A percentile compares a stretch with the other conserved stretches of the same genome.
Conservation (phyloP, 331 rosid genomes). For the Malus hybrid region DNA sequence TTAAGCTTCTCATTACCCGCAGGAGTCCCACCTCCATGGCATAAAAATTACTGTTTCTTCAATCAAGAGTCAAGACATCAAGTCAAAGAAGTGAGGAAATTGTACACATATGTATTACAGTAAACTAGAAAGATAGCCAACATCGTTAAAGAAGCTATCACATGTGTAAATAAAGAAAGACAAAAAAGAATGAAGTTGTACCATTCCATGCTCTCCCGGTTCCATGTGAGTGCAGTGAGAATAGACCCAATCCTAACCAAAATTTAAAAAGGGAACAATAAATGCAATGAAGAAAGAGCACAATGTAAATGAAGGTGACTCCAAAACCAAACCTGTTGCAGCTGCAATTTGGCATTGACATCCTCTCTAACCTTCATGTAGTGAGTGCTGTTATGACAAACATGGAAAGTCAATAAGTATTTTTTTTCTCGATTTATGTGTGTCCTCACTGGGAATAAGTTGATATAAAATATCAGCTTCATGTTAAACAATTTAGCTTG, state of each 20-base stretch:
- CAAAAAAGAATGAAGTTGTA: constrained; percentile 8
- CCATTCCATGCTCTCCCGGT: constrained; percentile 37
- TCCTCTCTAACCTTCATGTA: constrained; percentile 46
- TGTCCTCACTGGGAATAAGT: background rate
- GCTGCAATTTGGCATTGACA: constrained; percentile 42
- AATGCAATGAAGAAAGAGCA: constrained; percentile 10
- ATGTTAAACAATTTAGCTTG: constrained; percentile 5
- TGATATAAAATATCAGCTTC: background rate
- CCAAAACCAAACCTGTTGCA: constrained; percentile 52
- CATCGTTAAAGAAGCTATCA: background rate
- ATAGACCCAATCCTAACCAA: constrained; percentile 51
- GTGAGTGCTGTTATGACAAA: constrained; percentile 43
- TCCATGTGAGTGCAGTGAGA: constrained; percentile 29
- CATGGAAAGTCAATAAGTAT: constrained; percentile 14
- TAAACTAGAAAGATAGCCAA: background rate
- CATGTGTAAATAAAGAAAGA: background rate
- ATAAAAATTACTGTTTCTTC: background rate
- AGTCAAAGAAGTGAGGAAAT: background rate
- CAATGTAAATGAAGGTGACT: constrained; percentile 9
- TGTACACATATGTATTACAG: background rate
- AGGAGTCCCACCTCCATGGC: background rate
- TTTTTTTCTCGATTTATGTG: no score
- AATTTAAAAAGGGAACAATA: constrained; percentile 17
- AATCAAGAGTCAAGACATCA: background rate
- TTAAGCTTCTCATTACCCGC: no score